Conservation (phyloP, 2,329 filamentous ascomycete genomes). For the Sporothrix dimorphospora region DNA sequence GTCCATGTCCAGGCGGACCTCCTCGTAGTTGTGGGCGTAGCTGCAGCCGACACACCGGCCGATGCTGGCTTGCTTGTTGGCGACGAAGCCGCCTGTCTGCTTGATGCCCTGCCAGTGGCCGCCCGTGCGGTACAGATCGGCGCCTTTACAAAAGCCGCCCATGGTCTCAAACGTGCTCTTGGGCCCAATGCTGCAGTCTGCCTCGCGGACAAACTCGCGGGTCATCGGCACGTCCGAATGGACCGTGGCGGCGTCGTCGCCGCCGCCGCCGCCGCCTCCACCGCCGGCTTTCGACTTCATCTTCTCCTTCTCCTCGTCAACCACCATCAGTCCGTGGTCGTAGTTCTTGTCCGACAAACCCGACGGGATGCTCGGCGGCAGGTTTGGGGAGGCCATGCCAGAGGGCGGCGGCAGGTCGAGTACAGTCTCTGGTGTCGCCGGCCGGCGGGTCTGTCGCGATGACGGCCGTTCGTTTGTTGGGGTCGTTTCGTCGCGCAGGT, state of each 20-base stretch:
- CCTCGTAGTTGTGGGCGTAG: constrained; percentile 40
- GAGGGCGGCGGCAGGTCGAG: background rate
- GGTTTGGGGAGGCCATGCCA: constrained; percentile 9
- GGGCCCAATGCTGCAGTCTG: constrained; percentile 42
- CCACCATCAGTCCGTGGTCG: constrained; percentile 31
- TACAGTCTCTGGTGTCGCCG: background rate
- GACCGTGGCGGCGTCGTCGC: constrained; percentile 14
- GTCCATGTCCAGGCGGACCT: constrained; percentile 40
- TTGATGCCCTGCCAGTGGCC: constrained; percentile 45
- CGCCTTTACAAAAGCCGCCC: constrained; percentile 47
- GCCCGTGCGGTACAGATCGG: constrained; percentile 42
- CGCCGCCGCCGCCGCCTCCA: background rate
- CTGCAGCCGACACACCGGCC: constrained; percentile 38
- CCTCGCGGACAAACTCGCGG: constrained; percentile 33
- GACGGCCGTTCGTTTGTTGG: background rate
- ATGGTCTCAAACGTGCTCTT: constrained; percentile 44
- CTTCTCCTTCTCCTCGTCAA: constrained; percentile 25
- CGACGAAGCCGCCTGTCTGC: constrained; percentile 37
- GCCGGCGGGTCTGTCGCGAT: constrained; percentile 4
- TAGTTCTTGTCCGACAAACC: constrained; percentile 15
- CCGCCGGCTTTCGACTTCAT: background rate
- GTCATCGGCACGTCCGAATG: constrained; percentile 28
- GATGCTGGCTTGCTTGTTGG: constrained; percentile 36
- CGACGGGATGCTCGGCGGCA: constrained; percentile 23
- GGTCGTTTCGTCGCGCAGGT: background rate